A percentile compares a stretch with the other conserved stretches of the same genome.
Evolutionary conservation across 768 basidiomycete genomes (phyloP).

Genomic region (Hygrocybe punicea): DNA sequence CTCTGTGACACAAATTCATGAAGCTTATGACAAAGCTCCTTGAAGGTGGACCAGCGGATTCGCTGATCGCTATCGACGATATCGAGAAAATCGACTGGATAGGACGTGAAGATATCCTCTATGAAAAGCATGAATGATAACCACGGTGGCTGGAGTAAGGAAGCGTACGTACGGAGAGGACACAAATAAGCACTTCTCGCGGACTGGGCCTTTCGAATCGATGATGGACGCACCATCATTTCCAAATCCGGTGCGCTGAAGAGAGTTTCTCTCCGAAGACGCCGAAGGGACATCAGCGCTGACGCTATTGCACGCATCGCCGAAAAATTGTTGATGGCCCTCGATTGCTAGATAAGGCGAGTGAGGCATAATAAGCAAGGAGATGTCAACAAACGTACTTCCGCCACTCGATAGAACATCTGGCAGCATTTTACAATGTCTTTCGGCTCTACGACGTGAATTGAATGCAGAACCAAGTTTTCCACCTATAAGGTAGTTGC

Average conservation of each 20-base stretch:
- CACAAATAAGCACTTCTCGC: neutral
- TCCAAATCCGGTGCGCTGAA: neutral
- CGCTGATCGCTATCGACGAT: neutral
- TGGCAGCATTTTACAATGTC: neutral
- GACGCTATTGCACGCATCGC: neutral
- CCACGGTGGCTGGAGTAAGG: neutral
- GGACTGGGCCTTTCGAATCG: neutral
- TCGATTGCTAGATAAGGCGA: neutral
- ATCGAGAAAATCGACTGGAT: neutral
- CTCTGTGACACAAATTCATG: neutral
- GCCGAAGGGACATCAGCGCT: neutral
- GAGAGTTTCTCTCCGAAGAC: neutral
- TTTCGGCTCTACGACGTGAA: neutral
- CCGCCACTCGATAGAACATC: neutral
- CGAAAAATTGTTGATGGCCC: neutral
- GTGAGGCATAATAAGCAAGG: neutral
- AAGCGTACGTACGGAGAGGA: neutral
- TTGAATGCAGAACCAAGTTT: neutral
- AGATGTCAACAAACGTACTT: neutral
- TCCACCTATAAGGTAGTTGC: neutral
- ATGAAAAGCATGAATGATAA: neutral
- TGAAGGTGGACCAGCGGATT: neutral
- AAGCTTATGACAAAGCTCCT: neutral
- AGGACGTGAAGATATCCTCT: neutral
- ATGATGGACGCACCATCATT: neutral